Conservation (phyloP, 2,329 filamentous ascomycete genomes). For the Ascochyta viciae-villosae region DNA sequence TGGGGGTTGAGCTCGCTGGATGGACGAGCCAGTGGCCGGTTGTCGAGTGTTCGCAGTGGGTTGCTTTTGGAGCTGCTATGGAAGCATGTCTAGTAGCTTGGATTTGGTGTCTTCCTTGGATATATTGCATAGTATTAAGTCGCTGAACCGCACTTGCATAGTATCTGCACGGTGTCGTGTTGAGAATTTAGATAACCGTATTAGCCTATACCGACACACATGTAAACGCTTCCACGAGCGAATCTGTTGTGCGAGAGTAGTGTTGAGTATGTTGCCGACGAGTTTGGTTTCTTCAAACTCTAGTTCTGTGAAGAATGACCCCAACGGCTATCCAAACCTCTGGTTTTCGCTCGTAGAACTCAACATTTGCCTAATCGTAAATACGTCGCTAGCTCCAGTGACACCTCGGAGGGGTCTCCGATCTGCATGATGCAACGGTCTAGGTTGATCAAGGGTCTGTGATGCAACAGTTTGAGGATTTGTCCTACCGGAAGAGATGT, state of each 20-base stretch:
- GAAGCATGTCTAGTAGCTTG: too few relatives aligned
- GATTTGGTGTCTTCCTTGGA: too few relatives aligned
- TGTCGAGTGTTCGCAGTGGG: not conserved
- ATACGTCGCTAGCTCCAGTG: not conserved
- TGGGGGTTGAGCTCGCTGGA: too few relatives aligned
- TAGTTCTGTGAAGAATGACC: too few relatives aligned
- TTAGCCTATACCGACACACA: too few relatives aligned
- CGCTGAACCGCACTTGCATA: too few relatives aligned
- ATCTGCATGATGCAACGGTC: constrained; percentile 1
- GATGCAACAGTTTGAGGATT: constrained; percentile 2
- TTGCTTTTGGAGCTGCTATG: too few relatives aligned
- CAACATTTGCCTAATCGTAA: not conserved
- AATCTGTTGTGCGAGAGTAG: not conserved
- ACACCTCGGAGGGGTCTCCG: not conserved
- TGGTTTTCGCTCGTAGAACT: not conserved
- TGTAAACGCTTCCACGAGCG: too few relatives aligned
- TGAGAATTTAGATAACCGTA: too few relatives aligned
- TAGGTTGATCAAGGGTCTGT: not conserved
- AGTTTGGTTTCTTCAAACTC: not conserved
- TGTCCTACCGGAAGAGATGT: not conserved
- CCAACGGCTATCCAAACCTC: not conserved
- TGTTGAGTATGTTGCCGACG: not conserved
- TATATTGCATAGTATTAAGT: too few relatives aligned
- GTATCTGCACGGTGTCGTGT: too few relatives aligned
- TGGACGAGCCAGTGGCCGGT: too few relatives aligned